phyloP scores from a whole-genome alignment of 75 land plant species.

The Pseudotsuga menziesii region DNA sequence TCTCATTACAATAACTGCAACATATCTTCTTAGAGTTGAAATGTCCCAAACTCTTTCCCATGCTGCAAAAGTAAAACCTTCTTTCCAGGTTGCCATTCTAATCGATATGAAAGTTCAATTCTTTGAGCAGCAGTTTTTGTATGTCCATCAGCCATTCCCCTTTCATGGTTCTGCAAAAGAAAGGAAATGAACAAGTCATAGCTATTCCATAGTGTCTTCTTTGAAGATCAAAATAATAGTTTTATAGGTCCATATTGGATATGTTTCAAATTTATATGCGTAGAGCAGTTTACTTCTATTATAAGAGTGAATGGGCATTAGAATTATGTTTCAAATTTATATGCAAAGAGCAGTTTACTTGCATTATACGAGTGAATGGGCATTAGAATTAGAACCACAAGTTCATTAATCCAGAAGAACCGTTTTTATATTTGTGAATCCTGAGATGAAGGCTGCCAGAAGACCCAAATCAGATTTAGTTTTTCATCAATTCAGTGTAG shows the following conservation, averaged over 20 bases:
- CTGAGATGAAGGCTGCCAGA: neutral
- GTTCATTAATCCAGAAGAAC: neutral
- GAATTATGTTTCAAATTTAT: neutral
- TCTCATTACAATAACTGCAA: neutral
- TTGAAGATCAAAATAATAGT: neutral
- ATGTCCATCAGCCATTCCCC: constrained; percentile 24
- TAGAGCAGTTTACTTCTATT: neutral
- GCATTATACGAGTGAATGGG: neutral
- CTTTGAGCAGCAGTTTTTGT: constrained; percentile 31
- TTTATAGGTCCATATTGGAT: neutral
- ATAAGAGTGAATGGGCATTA: too few species aligned
- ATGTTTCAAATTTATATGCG: neutral
- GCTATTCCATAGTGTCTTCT: neutral
- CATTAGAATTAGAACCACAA: too few species aligned
- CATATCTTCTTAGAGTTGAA: constrained; percentile 39
- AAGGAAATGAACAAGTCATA: neutral
- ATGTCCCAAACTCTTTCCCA: constrained; percentile 56
- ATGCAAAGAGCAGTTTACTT: neutral
- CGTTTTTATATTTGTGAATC: neutral
- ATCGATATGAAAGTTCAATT: constrained; percentile 73
- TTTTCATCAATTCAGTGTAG: too few species aligned
- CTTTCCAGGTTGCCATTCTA: constrained; percentile 55
- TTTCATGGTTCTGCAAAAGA: constrained; percentile 35
- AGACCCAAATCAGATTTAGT: neutral
- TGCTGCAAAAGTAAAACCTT: constrained; percentile 51